Conservation (phyloP, 306 rosid species). For the Hippophae rhamnoides region DNA sequence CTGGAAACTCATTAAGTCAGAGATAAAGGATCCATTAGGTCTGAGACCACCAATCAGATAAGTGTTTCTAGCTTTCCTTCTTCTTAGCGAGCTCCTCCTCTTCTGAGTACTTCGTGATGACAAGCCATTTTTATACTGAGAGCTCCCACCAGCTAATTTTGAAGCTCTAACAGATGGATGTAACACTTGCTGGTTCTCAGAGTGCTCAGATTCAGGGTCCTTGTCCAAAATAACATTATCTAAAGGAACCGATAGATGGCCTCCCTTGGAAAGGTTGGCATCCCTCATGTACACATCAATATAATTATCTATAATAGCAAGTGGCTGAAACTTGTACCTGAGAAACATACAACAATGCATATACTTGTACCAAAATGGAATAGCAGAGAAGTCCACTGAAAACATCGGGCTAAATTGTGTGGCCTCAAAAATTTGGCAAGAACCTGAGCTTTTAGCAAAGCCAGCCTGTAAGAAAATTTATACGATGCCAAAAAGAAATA, state of each 20-base stretch:
- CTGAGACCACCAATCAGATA: slow-evolving; percentile 22
- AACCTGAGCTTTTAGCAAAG: slow-evolving; percentile 21
- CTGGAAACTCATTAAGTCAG: slow-evolving; percentile 30
- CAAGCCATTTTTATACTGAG: slow-evolving; percentile 29
- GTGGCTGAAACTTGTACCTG: slow-evolving; percentile 24
- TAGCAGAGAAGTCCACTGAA: slow-evolving; percentile 60
- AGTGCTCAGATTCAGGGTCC: slow-evolving; percentile 14
- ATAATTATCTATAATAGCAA: slow-evolving; percentile 18
- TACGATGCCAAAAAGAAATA: background rate
- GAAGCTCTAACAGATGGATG: slow-evolving; percentile 30
- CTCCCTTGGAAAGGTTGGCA: slow-evolving; percentile 19
- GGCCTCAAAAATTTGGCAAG: slow-evolving; percentile 49
- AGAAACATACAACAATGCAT: slow-evolving; percentile 33
- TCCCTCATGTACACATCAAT: slow-evolving; percentile 11
- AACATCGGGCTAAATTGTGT: slow-evolving; percentile 36
- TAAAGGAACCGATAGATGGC: background rate
- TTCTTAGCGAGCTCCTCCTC: slow-evolving; percentile 51
- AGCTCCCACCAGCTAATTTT: slow-evolving; percentile 26
- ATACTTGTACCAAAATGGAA: slow-evolving; percentile 48
- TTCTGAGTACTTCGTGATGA: slow-evolving; percentile 32
- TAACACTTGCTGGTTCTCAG: slow-evolving; percentile 10
- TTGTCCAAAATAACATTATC: background rate
- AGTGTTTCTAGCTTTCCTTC: slow-evolving; percentile 42
- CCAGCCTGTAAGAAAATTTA: slow-evolving; percentile 1
- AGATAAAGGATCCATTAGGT: slow-evolving; percentile 26